These are phyloP conservation scores for Candida tibetensis DNA, from an alignment of 805 yeast species.

Conservation along the genomic window DNA sequence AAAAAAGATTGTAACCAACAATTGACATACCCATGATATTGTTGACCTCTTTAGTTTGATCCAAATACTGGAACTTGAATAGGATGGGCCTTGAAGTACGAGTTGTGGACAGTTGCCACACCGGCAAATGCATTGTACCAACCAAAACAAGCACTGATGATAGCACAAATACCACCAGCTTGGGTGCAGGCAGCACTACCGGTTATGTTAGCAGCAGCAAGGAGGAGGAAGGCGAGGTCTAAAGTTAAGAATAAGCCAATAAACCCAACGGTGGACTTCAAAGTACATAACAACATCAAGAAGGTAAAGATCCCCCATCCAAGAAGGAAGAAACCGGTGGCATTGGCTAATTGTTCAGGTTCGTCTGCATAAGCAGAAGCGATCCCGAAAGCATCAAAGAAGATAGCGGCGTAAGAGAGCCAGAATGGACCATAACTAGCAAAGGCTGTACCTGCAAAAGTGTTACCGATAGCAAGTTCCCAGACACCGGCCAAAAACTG, in stretches of 20 bases:
- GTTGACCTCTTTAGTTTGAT: neutral
- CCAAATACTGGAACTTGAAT: slow-evolving; percentile 20
- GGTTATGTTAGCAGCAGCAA: slow-evolving; percentile 53
- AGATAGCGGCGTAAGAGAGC: slow-evolving; percentile 47
- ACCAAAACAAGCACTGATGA: slow-evolving; percentile 22
- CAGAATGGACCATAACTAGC: slow-evolving; percentile 56
- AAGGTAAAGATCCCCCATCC: slow-evolving; percentile 69
- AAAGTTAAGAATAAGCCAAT: slow-evolving; percentile 52
- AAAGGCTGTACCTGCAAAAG: slow-evolving; percentile 55
- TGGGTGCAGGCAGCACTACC: slow-evolving; percentile 12
- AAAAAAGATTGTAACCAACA: no score
- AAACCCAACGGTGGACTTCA: slow-evolving; percentile 48
- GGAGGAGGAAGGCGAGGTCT: slow-evolving; percentile 51
- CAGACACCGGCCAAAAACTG: slow-evolving; percentile 51
- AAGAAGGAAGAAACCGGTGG: slow-evolving; percentile 54
- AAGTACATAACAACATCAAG: slow-evolving; percentile 52
- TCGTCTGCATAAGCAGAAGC: slow-evolving; percentile 43
- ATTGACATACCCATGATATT: no score
- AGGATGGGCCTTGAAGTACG: slow-evolving; percentile 21
- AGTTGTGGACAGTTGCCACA: slow-evolving; percentile 22
- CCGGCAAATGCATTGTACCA: slow-evolving; percentile 29
- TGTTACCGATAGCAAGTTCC: slow-evolving; percentile 50
- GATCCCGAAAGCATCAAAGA: slow-evolving; percentile 57
- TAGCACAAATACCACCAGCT: slow-evolving; percentile 26
- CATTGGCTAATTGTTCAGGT: slow-evolving; percentile 43